Base-by-base conservation (phyloP, 352 stramenopile genomes). In the Globisporangium sylvaticum region DNA sequence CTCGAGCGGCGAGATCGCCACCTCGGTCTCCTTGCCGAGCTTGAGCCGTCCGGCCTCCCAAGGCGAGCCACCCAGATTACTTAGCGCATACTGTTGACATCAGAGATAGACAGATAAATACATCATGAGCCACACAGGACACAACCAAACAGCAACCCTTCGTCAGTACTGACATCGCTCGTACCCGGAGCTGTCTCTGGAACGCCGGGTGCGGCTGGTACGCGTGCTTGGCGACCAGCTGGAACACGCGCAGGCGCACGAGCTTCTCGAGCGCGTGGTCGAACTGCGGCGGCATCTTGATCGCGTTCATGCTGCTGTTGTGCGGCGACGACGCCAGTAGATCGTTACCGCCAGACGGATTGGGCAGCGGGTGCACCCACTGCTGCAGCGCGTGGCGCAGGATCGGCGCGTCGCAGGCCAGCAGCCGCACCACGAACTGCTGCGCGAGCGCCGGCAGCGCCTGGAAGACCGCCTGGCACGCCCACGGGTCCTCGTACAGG, bases 351-450 rank as follows among this genome's bases (percentile, higher is more conserved):
- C 3, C 25, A 12, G 48, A 31, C 12, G 44, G 27, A 1, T n/a
- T 9, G 1, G 76, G 73, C 32, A 78, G 61, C n/a, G 81, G 74
- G 6, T 88, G 78, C 31, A 94, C 76, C 86, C 86, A 96, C 58
- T 82, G 74, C 65, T 89, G 77, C 37, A 96, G 76, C 71, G 84
- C 66, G 9, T 73, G 68, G 58, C 77, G 79, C 37, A 70, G 64
- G 32, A 94, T 74, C 0, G 75, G 65, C 54, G 70, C 70, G 54
- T 90, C 81, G 15, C 78, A 89, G 25, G 82, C 81, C 50, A 97
- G 72, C 60, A 97, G 76, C 3, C 90, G 90, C 83, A 97, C 92
- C 1, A 96, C 87, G 56, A 96, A 95, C 75, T 97, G 90, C 74
- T 97, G 90, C 20, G 89, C 85, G 24, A 97, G 83, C 12, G 90